Evolutionary conservation across 768 basidiomycete species (phyloP).

Genomic region (Steccherinum ochraceum): DNA sequence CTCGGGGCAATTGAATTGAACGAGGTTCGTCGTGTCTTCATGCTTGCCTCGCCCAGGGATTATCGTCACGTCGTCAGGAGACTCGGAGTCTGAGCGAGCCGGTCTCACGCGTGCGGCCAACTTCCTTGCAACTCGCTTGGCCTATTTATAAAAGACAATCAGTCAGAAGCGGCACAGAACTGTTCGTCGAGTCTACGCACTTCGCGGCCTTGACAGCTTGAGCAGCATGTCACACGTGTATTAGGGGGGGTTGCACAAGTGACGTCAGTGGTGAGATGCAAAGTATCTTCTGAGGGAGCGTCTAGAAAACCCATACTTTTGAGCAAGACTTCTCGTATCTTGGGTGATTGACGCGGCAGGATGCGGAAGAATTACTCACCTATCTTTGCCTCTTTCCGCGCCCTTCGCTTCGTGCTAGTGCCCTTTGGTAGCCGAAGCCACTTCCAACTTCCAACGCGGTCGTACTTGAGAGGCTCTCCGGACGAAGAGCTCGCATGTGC

Average conservation of each 20-base stretch:
- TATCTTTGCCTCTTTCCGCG: conserved; percentile 79
- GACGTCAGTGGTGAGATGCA: conserved; percentile 67
- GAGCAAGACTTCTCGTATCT: neutral
- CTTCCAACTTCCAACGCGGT: conserved; percentile 85
- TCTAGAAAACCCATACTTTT: conserved; percentile 5
- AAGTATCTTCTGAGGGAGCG: conserved; percentile 43
- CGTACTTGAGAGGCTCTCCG: conserved; percentile 58
- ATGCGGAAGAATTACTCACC: conserved; percentile 35
- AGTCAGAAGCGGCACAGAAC: neutral
- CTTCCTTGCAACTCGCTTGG: conserved; percentile 86
- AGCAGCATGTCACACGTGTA: conserved; percentile 71
- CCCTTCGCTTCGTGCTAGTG: conserved; percentile 78
- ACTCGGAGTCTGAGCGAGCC: conserved; percentile 69
- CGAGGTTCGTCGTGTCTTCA: conserved; percentile 77
- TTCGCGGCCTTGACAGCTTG: conserved; percentile 86
- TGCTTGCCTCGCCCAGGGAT: conserved; percentile 38
- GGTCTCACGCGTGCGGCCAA: conserved; percentile 80
- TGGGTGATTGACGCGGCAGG: neutral
- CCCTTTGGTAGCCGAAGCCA: conserved; percentile 78
- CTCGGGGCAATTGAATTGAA: conserved; percentile 94
- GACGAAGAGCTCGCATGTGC: conserved; percentile 59
- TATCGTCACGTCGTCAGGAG: conserved; percentile 41
- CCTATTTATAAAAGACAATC: conserved; percentile 35
- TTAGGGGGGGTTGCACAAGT: conserved; percentile 79
- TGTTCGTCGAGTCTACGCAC: conserved; percentile 33